Conservation (phyloP, 2,329 filamentous ascomycete species). For the Aspergillaceae sp. region DNA sequence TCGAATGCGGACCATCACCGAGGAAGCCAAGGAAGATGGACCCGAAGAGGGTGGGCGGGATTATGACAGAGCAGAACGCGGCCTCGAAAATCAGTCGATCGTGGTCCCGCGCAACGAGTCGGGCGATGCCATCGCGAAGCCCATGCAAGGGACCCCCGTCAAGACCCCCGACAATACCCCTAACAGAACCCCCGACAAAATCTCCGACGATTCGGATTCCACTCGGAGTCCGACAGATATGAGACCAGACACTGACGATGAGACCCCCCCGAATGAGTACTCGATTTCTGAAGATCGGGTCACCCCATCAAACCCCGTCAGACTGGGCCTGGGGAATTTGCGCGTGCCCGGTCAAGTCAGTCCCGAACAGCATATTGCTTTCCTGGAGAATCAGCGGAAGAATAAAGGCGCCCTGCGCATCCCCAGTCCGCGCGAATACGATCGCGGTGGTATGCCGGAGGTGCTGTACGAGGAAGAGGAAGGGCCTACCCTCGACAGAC, state of each 20-base stretch:
- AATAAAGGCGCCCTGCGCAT: conserved; percentile 73
- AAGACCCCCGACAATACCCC: conserved; percentile 9
- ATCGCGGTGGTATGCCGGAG: conserved; percentile 66
- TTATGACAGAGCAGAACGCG: conserved; percentile 26
- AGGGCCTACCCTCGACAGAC: conserved; percentile 17
- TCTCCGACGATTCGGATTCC: conserved; percentile 16
- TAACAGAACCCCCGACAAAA: conserved; percentile 9
- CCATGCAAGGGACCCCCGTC: conserved; percentile 7
- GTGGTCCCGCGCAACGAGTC: conserved; percentile 28
- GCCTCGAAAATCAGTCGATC: conserved; percentile 30
- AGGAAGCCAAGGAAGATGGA: conserved; percentile 29
- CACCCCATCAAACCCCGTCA: background rate
- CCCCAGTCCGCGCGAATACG: conserved; percentile 82
- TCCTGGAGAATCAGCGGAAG: conserved; percentile 73
- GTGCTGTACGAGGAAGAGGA: conserved; percentile 45
- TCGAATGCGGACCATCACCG: conserved; percentile 46
- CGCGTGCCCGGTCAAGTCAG: conserved; percentile 46
- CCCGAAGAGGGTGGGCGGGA: conserved; percentile 33
- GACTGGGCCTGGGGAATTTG: conserved; percentile 38
- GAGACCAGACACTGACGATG: conserved; percentile 2
- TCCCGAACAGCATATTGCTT: conserved; percentile 76
- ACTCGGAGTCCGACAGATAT: conserved; percentile 4
- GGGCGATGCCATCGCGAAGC: conserved; percentile 18
- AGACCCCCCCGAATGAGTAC: too few species aligned
- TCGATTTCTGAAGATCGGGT: background rate